Evolutionary conservation across 805 yeast genomes (phyloP).

Genomic region (Kazachstania taianensis): DNA sequence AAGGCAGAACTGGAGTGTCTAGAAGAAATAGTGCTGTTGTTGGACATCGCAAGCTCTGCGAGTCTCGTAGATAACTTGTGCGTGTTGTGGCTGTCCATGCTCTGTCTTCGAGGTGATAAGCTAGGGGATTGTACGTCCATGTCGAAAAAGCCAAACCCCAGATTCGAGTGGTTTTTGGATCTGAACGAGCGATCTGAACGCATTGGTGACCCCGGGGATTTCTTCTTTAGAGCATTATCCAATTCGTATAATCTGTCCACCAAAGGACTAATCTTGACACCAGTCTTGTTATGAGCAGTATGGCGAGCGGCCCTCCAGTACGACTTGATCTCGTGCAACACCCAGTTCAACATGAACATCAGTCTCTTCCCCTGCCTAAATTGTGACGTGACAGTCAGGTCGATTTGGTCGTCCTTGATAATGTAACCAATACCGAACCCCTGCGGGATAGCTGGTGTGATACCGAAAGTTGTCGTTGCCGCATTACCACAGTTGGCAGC

Average conservation of each 20-base stretch:
- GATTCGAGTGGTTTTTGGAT: background rate
- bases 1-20: slow-evolving; percentile 17
- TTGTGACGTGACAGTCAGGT: slow-evolving; percentile 77
- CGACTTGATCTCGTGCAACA: slow-evolving; percentile 48
- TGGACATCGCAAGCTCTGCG: slow-evolving; percentile 10
- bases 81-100: slow-evolving; percentile 3
- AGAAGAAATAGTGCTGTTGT: slow-evolving; percentile 2
- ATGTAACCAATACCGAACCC: slow-evolving; percentile 93
- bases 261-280: slow-evolving; percentile 22
- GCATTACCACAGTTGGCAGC: slow-evolving; percentile 88
- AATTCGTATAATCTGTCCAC: slow-evolving; percentile 28
- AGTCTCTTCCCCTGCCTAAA: slow-evolving; percentile 77
- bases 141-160: slow-evolving; percentile 18
- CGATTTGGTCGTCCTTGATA: slow-evolving; percentile 68
- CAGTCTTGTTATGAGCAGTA: slow-evolving; percentile 8
- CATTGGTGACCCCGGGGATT: background rate
- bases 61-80: slow-evolving; percentile 13
- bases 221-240: slow-evolving; percentile 26
- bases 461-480: slow-evolving; percentile 75
- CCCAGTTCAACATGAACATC: slow-evolving; percentile 61
- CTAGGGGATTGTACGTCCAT: slow-evolving; percentile 22
- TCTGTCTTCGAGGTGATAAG: slow-evolving; percentile 11
- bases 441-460: slow-evolving; percentile 79
- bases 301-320: slow-evolving; percentile 28
- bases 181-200: background rate